phyloP scores from a whole-genome alignment of 2,329 filamentous ascomycete genomes.

The Phyllachora maydis region DNA sequence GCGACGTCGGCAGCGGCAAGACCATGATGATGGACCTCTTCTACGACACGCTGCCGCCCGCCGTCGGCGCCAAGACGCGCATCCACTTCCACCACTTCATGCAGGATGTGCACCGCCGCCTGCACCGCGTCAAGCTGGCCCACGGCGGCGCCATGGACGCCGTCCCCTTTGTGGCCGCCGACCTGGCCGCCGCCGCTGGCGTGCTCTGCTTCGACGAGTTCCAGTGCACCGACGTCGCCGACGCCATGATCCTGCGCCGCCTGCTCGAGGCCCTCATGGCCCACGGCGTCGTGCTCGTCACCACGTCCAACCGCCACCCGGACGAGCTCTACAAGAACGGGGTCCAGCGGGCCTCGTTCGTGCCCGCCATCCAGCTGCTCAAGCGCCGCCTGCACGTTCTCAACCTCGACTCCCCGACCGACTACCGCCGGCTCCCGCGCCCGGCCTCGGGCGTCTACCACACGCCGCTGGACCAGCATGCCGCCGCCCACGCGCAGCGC shows the following conservation, averaged over 20 bases:
- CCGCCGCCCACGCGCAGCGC: conserved; percentile 71
- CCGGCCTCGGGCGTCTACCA: conserved; percentile 91
- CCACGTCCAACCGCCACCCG: conserved; percentile 91
- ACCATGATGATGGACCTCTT: conserved; percentile 99
- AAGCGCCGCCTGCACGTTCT: conserved; percentile 71
- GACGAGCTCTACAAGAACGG: conserved; percentile 96
- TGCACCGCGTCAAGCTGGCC: conserved; percentile 78
- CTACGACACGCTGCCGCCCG: conserved; percentile 71
- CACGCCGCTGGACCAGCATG: conserved; percentile 61
- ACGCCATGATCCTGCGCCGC: conserved; percentile 88
- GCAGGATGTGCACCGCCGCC: conserved; percentile 83
- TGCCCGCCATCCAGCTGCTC: conserved; percentile 85
- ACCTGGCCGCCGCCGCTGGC: conserved; percentile 67
- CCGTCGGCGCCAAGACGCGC: conserved; percentile 65
- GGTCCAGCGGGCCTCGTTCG: conserved; percentile 85
- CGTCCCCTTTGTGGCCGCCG: conserved; percentile 82
- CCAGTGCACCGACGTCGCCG: conserved; percentile 93
- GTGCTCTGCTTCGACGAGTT: conserved; percentile 98
- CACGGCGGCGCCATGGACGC: conserved; percentile 81
- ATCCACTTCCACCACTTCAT: conserved; percentile 99
- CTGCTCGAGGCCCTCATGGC: conserved; percentile 83
- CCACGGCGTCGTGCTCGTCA: conserved; percentile 89
- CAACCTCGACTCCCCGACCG: conserved; percentile 84
- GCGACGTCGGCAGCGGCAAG: conserved; percentile 93
- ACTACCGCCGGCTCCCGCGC: conserved; percentile 92